These are phyloP conservation scores for Fusarium sublunatum DNA, from an alignment of 2,329 filamentous ascomycete genomes.

Conservation along the genomic window DNA sequence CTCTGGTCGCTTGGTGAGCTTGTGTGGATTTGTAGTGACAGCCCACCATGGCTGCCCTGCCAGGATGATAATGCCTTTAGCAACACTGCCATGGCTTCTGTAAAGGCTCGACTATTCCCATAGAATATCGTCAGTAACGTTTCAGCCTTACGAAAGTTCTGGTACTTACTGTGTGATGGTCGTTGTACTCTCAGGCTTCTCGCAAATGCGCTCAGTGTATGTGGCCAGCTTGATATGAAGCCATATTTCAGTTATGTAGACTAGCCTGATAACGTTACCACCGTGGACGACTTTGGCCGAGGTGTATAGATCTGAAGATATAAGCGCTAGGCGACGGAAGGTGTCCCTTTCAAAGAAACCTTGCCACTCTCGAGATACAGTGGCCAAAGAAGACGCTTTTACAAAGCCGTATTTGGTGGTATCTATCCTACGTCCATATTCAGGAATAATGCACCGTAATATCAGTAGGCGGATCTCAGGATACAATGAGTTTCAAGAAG, in stretches of 20 bases:
- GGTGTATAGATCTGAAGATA: constrained; percentile 1
- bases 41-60: constrained; percentile 22
- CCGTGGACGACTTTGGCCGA: constrained; percentile 5
- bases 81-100: constrained; percentile 8
- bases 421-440: neutral
- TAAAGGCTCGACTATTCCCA: constrained; percentile 31
- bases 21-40: constrained; percentile 25
- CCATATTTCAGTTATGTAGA: constrained; percentile 17
- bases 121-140: neutral
- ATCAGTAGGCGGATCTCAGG: constrained; percentile 20
- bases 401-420: neutral
- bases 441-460: constrained; percentile 1
- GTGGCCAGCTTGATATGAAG: constrained; percentile 10
- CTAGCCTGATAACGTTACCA: constrained; percentile 1
- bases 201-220: neutral
- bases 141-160: neutral
- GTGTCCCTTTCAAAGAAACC: constrained; percentile 21
- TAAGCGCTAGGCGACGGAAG: constrained; percentile 15
- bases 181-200: constrained; percentile 10
- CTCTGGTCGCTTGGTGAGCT: constrained; percentile 24
- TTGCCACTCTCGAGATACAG: constrained; percentile 29
- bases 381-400: constrained; percentile 5
- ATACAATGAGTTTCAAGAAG: constrained; percentile 9
- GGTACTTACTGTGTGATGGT: constrained; percentile 3
- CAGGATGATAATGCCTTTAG: constrained; percentile 23